These are phyloP conservation scores for Udeniomyces megalosporus DNA, from an alignment of 768 basidiomycete genomes.

Conservation along the genomic window DNA sequence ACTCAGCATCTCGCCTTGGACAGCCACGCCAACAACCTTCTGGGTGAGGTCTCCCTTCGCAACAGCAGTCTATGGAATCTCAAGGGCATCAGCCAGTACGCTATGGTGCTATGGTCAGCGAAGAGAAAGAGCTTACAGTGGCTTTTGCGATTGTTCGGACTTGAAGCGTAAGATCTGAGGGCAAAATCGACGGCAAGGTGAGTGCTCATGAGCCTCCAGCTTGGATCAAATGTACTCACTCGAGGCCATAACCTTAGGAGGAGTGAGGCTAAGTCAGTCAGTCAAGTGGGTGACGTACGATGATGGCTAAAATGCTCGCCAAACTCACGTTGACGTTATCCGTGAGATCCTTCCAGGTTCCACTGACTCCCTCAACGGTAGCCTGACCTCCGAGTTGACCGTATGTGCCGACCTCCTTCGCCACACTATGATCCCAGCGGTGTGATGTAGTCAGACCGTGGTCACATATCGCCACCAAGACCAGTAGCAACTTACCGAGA, in stretches of 20 bases:
- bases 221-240: background rate
- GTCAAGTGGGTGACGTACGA: too few species aligned
- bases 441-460: too few species aligned
- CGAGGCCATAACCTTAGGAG: slow-evolving; percentile 51
- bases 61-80: slow-evolving; percentile 69
- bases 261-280: slow-evolving; percentile 50
- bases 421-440: background rate
- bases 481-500: too few species aligned
- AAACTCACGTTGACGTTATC: slow-evolving; percentile 52
- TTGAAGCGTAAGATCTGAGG: slow-evolving; percentile 53
- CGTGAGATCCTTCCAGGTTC: slow-evolving; percentile 49
- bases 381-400: slow-evolving; percentile 32
- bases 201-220: too few species aligned
- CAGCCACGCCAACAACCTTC: slow-evolving; percentile 81
- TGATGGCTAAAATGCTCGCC: too few species aligned
- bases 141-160: slow-evolving; percentile 85
- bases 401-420: slow-evolving; percentile 55
- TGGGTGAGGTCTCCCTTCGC: slow-evolving; percentile 83
- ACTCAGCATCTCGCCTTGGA: slow-evolving; percentile 88
- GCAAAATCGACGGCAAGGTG: too few species aligned
- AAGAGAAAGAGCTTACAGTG: slow-evolving; percentile 35
- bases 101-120: too few species aligned
- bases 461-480: too few species aligned
- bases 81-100: too few species aligned
- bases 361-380: slow-evolving; percentile 15